These are phyloP conservation scores for Neurospora sp. DNA, from an alignment of 495 filamentous ascomycete species.

Conservation along the genomic window DNA sequence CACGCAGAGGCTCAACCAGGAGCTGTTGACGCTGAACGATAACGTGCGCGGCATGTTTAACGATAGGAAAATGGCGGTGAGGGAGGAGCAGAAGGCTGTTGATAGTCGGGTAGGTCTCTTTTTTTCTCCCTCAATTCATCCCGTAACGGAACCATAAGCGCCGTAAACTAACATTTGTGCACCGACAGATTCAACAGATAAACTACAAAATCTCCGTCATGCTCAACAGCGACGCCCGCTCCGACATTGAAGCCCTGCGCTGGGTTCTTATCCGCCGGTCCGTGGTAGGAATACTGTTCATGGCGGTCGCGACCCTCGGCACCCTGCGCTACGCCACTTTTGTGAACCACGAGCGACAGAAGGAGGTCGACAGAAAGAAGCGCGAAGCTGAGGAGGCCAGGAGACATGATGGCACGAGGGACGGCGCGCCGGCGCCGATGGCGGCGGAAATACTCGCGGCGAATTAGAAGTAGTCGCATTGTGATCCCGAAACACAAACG, in stretches of 20 bases:
- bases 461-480: constrained; percentile 15
- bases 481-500: not conserved
- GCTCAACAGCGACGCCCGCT: constrained; percentile 76
- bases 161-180: not conserved
- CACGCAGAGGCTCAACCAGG: constrained; percentile 70
- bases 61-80: constrained; percentile 84
- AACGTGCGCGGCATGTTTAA: constrained; percentile 93
- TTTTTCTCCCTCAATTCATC: not conserved
- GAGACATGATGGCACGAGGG: constrained; percentile 26
- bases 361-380: constrained; percentile 24
- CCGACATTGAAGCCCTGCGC: constrained; percentile 79
- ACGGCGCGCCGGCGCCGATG: constrained; percentile 26
- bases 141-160: not conserved
- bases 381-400: constrained; percentile 23
- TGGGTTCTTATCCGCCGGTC: constrained; percentile 86
- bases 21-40: constrained; percentile 70
- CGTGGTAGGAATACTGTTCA: constrained; percentile 64
- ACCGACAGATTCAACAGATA: constrained; percentile 67
- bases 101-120: constrained; percentile 52
- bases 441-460: constrained; percentile 39
- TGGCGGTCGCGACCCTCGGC: constrained; percentile 38
- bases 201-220: constrained; percentile 88
- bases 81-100: constrained; percentile 71
- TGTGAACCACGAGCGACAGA: constrained; percentile 31
- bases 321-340: constrained; percentile 40